These are phyloP conservation scores for Phytophthora pinifolia DNA, from an alignment of 352 stramenopile genomes.

Conservation along the genomic window DNA sequence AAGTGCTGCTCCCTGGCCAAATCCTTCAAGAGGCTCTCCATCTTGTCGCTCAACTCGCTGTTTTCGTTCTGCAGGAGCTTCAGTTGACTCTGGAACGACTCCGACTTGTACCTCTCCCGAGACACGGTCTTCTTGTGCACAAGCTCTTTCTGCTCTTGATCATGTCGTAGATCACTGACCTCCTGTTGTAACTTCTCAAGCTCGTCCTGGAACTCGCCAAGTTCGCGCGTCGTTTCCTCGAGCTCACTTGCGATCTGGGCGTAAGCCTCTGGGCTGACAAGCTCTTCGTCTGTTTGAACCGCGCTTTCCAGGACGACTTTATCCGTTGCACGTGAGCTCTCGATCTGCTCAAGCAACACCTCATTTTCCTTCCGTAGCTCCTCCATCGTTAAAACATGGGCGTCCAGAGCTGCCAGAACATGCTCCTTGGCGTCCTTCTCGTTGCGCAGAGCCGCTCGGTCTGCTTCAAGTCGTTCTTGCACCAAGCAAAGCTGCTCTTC, in stretches of 20 bases:
- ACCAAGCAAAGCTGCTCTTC: conserved; percentile 34
- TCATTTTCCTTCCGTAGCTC: conserved; percentile 36
- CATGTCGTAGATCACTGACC: conserved; percentile 29
- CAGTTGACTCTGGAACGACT: conserved; percentile 72
- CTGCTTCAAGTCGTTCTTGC: conserved; percentile 26
- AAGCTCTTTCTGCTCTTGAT: conserved; percentile 21
- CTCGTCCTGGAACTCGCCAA: conserved; percentile 22
- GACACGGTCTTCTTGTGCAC: conserved; percentile 63
- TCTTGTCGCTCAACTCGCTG: conserved; percentile 39
- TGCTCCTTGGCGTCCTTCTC: conserved; percentile 24
- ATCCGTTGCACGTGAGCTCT: not conserved
- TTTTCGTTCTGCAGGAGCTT: conserved; percentile 72
- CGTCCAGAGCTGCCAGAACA: conserved; percentile 8
- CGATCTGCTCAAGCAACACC: conserved; percentile 11
- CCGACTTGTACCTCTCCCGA: conserved; percentile 71
- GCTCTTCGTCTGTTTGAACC: conserved; percentile 15
- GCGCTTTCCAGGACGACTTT: not conserved
- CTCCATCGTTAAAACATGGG: conserved; percentile 18
- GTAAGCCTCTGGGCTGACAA: conserved; percentile 13
- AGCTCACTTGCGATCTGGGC: conserved; percentile 12
- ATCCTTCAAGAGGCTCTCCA: conserved; percentile 42
- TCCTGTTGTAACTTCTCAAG: conserved; percentile 34
- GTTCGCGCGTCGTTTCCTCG: conserved; percentile 12
- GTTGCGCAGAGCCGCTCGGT: conserved; percentile 12
- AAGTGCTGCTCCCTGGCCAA: conserved; percentile 47